Percentiles rank a stretch among this genome's conserved stretches.
Conservation (phyloP, 169 alveolate genomes). For the Eimeria praecox region DNA sequence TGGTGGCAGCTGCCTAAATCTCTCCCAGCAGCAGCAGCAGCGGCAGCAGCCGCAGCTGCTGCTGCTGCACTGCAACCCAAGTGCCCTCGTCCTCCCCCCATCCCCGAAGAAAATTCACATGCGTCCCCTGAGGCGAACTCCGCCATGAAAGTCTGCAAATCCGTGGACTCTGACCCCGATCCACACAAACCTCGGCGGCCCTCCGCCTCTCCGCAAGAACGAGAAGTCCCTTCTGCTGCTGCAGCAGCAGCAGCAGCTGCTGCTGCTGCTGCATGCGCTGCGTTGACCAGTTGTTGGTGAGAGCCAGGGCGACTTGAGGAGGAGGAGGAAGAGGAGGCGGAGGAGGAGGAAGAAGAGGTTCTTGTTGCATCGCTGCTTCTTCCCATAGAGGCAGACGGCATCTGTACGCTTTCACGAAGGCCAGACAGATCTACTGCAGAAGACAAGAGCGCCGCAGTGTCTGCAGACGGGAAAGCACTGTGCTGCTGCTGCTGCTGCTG, state of each 20-base stretch:
- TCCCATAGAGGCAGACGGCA: neutral
- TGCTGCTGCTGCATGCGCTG: constrained; percentile 34
- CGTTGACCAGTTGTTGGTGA: neutral
- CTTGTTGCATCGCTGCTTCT: neutral
- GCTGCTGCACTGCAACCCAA: neutral
- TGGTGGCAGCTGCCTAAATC: constrained; percentile 3
- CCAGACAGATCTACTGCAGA: constrained; percentile 68
- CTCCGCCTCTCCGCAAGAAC: neutral
- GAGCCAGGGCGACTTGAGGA: neutral
- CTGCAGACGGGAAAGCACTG: constrained; percentile 1
- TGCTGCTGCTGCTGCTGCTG: constrained; percentile 57
- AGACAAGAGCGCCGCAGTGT: constrained; percentile 43
- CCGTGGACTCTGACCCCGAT: constrained; percentile 10
- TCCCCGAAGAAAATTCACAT: neutral
- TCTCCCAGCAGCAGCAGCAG: neutral
- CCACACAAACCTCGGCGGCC: neutral
- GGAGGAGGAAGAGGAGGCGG: neutral
- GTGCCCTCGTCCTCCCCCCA: neutral
- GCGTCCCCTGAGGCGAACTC: constrained; percentile 43
- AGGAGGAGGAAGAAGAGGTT: neutral
- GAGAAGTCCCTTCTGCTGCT: neutral
- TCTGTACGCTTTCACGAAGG: constrained; percentile 32
- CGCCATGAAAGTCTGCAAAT: constrained; percentile 9
- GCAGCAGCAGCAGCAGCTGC: constrained; percentile 12
- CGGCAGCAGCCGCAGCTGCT: neutral